Evolutionary conservation across 1,284 basidiomycete species (phyloP).

Genomic region (Vanrija humicola): DNA sequence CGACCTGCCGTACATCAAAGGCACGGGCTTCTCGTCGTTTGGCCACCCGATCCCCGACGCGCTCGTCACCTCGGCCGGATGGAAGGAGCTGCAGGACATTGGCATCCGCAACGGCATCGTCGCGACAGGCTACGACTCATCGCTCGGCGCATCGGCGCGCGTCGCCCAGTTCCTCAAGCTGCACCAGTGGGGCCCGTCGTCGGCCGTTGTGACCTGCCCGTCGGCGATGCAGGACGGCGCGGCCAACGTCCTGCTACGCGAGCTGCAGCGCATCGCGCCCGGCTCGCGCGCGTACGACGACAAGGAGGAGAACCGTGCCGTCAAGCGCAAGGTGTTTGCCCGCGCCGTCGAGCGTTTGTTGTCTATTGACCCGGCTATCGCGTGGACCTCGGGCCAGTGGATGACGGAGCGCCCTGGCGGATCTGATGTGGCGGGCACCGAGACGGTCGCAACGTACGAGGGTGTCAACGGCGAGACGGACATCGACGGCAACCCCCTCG

Average conservation of each 20-base stretch:
- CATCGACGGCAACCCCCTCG: constrained; percentile 13
- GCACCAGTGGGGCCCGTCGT: constrained; percentile 8
- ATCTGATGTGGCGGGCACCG: constrained; percentile 69
- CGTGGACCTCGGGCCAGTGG: constrained; percentile 76
- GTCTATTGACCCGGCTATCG: constrained; percentile 54
- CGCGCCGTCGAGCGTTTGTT: constrained; percentile 9
- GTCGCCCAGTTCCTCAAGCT: constrained; percentile 15
- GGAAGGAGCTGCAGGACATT: constrained; percentile 13
- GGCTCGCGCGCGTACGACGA: neutral
- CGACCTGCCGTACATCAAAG: constrained; percentile 10
- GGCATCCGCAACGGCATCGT: constrained; percentile 14
- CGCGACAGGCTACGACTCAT: constrained; percentile 8
- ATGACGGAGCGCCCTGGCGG: constrained; percentile 79
- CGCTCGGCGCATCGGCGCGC: constrained; percentile 8
- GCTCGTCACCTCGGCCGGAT: constrained; percentile 11
- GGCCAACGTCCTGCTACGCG: neutral
- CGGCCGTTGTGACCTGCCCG: constrained; percentile 12
- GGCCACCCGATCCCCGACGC: constrained; percentile 9
- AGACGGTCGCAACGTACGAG: constrained; percentile 53
- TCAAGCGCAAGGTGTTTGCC: constrained; percentile 1
- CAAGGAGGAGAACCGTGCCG: neutral
- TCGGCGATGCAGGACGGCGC: constrained; percentile 18
- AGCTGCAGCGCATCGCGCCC: neutral
- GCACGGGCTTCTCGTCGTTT: constrained; percentile 11
- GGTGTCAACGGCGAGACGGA: constrained; percentile 4